Evolutionary conservation across 2,329 filamentous ascomycete species (phyloP).

Genomic region (Colletotrichum incanum): DNA sequence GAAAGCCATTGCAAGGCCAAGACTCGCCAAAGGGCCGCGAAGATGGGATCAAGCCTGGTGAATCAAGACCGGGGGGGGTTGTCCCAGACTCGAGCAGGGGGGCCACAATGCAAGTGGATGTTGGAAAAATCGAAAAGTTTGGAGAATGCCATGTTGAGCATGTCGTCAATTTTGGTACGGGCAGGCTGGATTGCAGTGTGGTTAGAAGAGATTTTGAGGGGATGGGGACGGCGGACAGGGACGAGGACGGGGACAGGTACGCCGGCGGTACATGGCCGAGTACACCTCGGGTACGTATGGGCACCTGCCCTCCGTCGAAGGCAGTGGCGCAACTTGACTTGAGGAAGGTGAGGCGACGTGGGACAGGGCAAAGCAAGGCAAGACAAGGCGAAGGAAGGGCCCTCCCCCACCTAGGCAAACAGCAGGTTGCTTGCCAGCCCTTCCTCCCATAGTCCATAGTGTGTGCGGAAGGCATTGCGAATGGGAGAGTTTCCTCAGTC

Average conservation of each 20-base stretch:
- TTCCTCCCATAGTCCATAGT: background rate
- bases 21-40: background rate
- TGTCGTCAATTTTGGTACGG: conserved; percentile 26
- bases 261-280: background rate
- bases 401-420: background rate
- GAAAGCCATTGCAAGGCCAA: conserved; percentile 1
- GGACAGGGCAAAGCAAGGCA: background rate
- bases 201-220: conserved; percentile 1
- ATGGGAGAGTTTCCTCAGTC: background rate
- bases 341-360: background rate
- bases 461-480: background rate
- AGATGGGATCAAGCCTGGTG: conserved; percentile 14
- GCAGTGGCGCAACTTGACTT: background rate
- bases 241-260: background rate
- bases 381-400: background rate
- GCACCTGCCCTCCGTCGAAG: background rate
- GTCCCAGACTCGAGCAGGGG: background rate
- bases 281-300: background rate
- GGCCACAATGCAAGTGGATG: conserved; percentile 21
- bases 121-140: conserved; percentile 39
- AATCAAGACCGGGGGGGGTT: background rate
- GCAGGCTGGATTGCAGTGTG: background rate
- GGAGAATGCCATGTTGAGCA: conserved; percentile 42
- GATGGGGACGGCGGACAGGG: background rate
- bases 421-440: background rate